Evolutionary conservation across 1,139 yeast genomes (phyloP).

Genomic region (Meyerozyma guilliermondii): DNA sequence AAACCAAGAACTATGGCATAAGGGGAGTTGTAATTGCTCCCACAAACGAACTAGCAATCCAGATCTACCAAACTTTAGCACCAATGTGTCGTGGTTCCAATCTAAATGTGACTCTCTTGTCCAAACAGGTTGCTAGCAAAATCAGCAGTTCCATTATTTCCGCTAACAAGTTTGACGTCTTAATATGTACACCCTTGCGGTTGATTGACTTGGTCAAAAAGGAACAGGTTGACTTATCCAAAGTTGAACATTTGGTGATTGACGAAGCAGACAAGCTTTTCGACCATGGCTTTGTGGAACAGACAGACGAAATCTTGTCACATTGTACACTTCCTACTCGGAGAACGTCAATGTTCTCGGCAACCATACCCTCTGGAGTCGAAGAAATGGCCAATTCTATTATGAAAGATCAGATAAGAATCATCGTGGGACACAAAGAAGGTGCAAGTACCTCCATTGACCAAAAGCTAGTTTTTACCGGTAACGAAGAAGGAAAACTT

Average conservation of each 20-base stretch:
- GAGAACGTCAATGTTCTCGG: conserved; percentile 81
- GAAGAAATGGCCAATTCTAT: conserved; percentile 84
- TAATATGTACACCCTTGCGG: conserved; percentile 85
- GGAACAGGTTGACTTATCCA: conserved; percentile 52
- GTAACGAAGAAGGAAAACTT: conserved; percentile 91
- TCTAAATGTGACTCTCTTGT: conserved; percentile 61
- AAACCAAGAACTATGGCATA: conserved; percentile 40
- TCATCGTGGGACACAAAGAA: conserved; percentile 90
- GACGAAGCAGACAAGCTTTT: conserved; percentile 97
- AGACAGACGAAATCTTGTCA: conserved; percentile 79
- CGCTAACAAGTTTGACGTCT: conserved; percentile 65
- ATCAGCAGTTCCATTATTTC: conserved; percentile 53
- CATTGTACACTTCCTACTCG: conserved; percentile 53
- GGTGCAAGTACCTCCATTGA: conserved; percentile 84
- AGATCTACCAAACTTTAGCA: conserved; percentile 68
- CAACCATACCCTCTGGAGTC: conserved; percentile 91
- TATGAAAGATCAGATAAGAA: conserved; percentile 80
- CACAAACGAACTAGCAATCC: conserved; percentile 81
- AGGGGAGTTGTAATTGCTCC: conserved; percentile 86
- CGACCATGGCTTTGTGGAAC: conserved; percentile 86
- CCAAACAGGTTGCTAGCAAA: conserved; percentile 72
- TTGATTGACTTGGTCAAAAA: conserved; percentile 71
- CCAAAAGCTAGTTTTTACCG: conserved; percentile 81
- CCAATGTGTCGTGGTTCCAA: conserved; percentile 52
- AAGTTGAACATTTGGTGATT: conserved; percentile 69